Percentiles rank a stretch among this genome's conserved stretches.
phyloP scores from a whole-genome alignment of 768 basidiomycete species.

The Lactarius hatsudake region DNA sequence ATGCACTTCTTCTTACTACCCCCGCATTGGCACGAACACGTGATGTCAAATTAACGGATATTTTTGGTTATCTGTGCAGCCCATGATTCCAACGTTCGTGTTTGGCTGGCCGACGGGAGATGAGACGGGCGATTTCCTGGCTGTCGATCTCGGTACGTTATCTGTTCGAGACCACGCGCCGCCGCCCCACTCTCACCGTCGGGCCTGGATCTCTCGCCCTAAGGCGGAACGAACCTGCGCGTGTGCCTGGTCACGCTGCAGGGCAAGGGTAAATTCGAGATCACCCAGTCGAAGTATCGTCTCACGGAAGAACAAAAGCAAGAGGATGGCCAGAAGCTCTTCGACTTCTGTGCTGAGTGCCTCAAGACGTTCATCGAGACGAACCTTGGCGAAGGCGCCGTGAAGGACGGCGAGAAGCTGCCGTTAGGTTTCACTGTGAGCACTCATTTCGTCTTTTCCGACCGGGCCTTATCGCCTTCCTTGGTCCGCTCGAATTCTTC shows the following conservation, averaged over 20 bases:
- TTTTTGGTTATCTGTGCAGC: conserved; percentile 43
- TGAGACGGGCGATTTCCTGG: conserved; percentile 87
- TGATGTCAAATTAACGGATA: conserved; percentile 10
- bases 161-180: conserved; percentile 11
- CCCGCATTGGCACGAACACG: neutral
- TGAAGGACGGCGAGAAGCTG: conserved; percentile 55
- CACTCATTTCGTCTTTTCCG: conserved; percentile 23
- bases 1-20: neutral
- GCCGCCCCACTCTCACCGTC: neutral
- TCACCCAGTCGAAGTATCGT: conserved; percentile 96
- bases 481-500: conserved; percentile 15
- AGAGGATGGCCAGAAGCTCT: conserved; percentile 90
- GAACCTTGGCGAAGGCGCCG: conserved; percentile 53
- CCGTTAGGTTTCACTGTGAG: conserved; percentile 93
- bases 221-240: conserved; percentile 95
- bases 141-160: conserved; percentile 73
- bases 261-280: conserved; percentile 94
- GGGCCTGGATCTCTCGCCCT: neutral
- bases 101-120: conserved; percentile 92
- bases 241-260: conserved; percentile 93
- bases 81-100: conserved; percentile 96
- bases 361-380: conserved; percentile 84
- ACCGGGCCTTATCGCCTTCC: conserved; percentile 20
- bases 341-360: conserved; percentile 97
- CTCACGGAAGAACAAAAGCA: conserved; percentile 98